Evolutionary conservation across 371 early-diverging fungal genomes (phyloP).

Genomic region (Circinella umbellata): DNA sequence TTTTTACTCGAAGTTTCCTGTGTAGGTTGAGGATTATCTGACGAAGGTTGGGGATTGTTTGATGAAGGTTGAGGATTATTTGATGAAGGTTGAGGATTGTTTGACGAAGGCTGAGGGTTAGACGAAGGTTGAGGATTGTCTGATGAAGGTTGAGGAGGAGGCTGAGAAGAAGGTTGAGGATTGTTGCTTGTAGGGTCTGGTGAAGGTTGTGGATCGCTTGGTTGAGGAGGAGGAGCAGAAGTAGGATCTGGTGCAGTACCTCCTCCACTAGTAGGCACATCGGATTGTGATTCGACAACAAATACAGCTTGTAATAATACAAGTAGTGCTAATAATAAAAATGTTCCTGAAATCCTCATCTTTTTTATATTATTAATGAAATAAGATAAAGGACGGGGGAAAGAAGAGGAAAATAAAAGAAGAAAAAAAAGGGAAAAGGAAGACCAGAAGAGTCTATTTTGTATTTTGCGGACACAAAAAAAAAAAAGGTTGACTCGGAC

Average conservation of each 20-base stretch:
- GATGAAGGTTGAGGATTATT: slow-evolving; percentile 13
- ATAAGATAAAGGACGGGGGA: neutral
- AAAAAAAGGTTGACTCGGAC: neutral
- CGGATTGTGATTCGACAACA: slow-evolving; percentile 14
- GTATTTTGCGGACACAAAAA: neutral
- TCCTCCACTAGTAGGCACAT: neutral
- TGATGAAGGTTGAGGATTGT: slow-evolving; percentile 11
- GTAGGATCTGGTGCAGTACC: neutral
- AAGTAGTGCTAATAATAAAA: slow-evolving; percentile 16
- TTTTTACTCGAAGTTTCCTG: neutral
- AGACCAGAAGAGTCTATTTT: neutral
- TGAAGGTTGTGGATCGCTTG: slow-evolving; percentile 1
- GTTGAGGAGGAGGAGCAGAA: slow-evolving; percentile 7
- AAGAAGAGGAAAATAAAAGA: slow-evolving; percentile 4
- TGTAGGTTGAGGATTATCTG: slow-evolving; percentile 11
- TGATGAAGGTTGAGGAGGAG: slow-evolving; percentile 6
- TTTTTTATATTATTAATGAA: neutral
- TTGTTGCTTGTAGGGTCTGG: slow-evolving; percentile 15
- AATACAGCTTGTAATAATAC: slow-evolving; percentile 11
- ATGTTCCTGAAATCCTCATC: slow-evolving; percentile 18
- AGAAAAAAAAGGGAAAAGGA: slow-evolving; percentile 1
- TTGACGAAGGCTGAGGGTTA: slow-evolving; percentile 15
- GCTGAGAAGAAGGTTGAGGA: slow-evolving; percentile 7
- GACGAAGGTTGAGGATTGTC: neutral
- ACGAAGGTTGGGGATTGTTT: slow-evolving; percentile 3